Base-by-base conservation (phyloP, 768 basidiomycete species). In the Boletus coccyginus region DNA sequence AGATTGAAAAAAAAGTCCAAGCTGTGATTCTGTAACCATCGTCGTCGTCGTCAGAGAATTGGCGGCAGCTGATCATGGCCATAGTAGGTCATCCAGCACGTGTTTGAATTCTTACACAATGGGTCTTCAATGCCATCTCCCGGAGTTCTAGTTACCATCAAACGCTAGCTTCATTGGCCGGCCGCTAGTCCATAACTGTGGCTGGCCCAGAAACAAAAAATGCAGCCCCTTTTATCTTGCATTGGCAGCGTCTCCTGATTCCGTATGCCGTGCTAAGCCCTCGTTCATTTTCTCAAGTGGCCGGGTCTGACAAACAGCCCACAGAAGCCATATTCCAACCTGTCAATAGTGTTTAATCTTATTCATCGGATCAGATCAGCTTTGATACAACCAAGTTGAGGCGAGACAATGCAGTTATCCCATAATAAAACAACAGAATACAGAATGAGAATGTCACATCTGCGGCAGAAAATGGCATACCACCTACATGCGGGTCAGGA, bases 241-340 rank as follows among this genome's bases (percentile, higher is more conserved):
- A 8, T 44, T 50, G 29, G 50, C 19, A 42, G 41, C 39, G 16
- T 53, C 59, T 29, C 24, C 31, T 29, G 52, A 50, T 17, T 33
- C 21, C 2, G 4, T 39, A 21, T 36, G 32, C 49, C 51, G 13
- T 35, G 38, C 17, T 9, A n/a, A 16, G 14, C 29, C 46, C 21
- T 45, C 36, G 45, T 55, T 55, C 50, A 43, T 52, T 46, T 65
- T 67, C 46, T 55, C 58, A 0, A 17, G 21, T 27, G 7, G 47
- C 38, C 36, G 55, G 7, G 36, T 32, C 16, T 62, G n/a, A n/a
- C n/a, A n/a, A n/a, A n/a, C n/a, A n/a, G n/a, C n/a, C n/a, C n/a
- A n/a, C n/a, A n/a, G n/a, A n/a, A n/a, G n/a, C n/a, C n/a, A n/a
- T n/a, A n/a, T n/a, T n/a, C n/a, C n/a, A n/a, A n/a, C n/a, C n/a